phyloP scores from a whole-genome alignment of 2,329 filamentous ascomycete species.

The Curvularia verruculosa region DNA sequence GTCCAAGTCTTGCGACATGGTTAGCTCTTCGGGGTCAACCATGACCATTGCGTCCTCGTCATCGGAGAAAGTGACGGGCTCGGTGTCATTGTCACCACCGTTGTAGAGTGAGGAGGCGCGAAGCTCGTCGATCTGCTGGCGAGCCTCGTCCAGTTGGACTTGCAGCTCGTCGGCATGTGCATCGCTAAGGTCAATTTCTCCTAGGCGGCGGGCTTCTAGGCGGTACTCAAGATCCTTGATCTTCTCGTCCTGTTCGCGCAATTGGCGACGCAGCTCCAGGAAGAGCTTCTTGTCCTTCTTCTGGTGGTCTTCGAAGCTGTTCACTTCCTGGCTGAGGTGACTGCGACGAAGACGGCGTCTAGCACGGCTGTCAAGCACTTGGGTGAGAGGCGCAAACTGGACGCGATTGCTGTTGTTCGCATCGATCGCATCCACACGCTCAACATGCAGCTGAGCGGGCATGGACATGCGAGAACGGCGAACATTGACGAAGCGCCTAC shows the following conservation, averaged over 20 bases:
- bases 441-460: conserved; percentile 42
- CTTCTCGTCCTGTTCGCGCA: conserved; percentile 46
- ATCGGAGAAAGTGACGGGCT: conserved; percentile 29
- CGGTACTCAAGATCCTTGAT: conserved; percentile 48
- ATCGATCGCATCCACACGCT: conserved; percentile 34
- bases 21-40: conserved; percentile 43
- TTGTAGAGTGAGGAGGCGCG: conserved; percentile 41
- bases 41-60: conserved; percentile 43
- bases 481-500: conserved; percentile 30
- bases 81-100: conserved; percentile 26
- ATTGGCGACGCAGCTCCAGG: conserved; percentile 46
- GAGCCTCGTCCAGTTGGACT: conserved; percentile 43
- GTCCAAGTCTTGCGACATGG: conserved; percentile 38
- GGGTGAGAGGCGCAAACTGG: conserved; percentile 45
- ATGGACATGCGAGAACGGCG: conserved; percentile 45
- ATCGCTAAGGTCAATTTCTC: conserved; percentile 48
- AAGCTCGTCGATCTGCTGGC: conserved; percentile 46
- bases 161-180: conserved; percentile 43
- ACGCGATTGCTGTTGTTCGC: conserved; percentile 28
- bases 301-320: conserved; percentile 46
- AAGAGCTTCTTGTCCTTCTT: conserved; percentile 48
- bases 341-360: conserved; percentile 50
- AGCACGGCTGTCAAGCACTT: conserved; percentile 41
- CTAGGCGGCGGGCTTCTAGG: conserved; percentile 45
- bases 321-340: conserved; percentile 52